Conservation (phyloP, 2,329 filamentous ascomycete species). For the Colletotrichum trifolii region DNA sequence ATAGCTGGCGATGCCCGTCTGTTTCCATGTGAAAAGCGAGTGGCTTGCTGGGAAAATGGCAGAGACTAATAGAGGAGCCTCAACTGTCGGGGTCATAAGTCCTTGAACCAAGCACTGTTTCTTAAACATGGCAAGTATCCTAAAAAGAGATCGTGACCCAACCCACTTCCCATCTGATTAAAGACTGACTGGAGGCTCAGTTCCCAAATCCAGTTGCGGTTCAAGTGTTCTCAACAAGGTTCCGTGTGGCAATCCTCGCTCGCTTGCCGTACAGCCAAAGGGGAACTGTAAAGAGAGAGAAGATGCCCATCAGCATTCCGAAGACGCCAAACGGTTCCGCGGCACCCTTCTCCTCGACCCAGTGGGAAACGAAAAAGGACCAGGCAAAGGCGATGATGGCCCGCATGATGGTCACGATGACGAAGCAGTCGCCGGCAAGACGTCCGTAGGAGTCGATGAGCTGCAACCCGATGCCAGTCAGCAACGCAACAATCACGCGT, state of each 20-base stretch:
- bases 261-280: constrained; percentile 50
- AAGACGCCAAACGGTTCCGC: constrained; percentile 64
- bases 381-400: constrained; percentile 63
- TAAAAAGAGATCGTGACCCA: too few species aligned
- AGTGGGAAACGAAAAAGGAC: constrained; percentile 63
- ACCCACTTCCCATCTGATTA: too few species aligned
- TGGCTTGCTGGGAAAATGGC: too few species aligned
- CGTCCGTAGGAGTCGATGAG: constrained; percentile 62
- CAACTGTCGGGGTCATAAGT: too few species aligned
- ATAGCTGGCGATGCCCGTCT: too few species aligned
- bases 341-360: constrained; percentile 55
- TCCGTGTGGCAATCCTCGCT: constrained; percentile 48
- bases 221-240: constrained; percentile 8
- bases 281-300: constrained; percentile 51
- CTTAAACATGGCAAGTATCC: too few species aligned
- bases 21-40: too few species aligned
- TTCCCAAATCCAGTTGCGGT: too few species aligned
- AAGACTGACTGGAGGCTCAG: too few species aligned
- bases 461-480: constrained; percentile 40
- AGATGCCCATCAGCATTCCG: constrained; percentile 61
- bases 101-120: too few species aligned
- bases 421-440: constrained; percentile 63
- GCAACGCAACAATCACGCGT: neutral
- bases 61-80: too few species aligned
- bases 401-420: constrained; percentile 60